Evolutionary conservation across 306 rosid genomes (phyloP).

Genomic region (Elaeagnus macrophylla): DNA sequence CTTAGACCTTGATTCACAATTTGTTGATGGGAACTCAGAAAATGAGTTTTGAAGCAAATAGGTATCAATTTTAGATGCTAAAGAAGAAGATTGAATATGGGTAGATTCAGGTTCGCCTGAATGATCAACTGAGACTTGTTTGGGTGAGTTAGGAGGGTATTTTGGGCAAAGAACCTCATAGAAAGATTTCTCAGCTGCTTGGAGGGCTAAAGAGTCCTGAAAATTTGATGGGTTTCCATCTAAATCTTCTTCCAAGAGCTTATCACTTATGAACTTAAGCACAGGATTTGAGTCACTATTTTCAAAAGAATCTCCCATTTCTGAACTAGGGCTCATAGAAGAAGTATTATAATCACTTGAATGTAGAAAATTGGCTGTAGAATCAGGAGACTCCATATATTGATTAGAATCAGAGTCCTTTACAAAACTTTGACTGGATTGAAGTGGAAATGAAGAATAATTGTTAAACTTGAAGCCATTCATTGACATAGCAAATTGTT

Average conservation of each 20-base stretch:
- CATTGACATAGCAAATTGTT: too few species aligned
- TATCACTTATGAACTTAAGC: slow-evolving; percentile 24
- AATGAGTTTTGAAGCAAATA: slow-evolving; percentile 19
- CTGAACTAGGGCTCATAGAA: slow-evolving; percentile 22
- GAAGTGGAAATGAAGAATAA: too few species aligned
- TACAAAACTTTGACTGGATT: not conserved
- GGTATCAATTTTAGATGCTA: slow-evolving; percentile 15
- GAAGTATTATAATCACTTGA: slow-evolving; percentile 12
- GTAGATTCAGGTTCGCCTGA: slow-evolving; percentile 5
- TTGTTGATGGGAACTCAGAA: slow-evolving; percentile 12
- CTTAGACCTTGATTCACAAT: slow-evolving; percentile 15
- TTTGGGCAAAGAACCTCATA: slow-evolving; percentile 20
- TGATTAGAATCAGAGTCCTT: not conserved
- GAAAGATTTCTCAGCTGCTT: slow-evolving; percentile 26
- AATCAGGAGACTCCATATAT: not conserved
- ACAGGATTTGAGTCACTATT: slow-evolving; percentile 6
- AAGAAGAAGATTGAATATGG: slow-evolving; percentile 13
- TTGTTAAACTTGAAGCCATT: too few species aligned
- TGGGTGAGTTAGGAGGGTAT: slow-evolving; percentile 12
- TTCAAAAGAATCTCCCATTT: slow-evolving; percentile 19
- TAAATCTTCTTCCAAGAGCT: slow-evolving; percentile 27
- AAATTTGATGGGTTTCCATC: slow-evolving; percentile 15
- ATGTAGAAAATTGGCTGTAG: slow-evolving; percentile 15
- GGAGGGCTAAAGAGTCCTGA: slow-evolving; percentile 25
- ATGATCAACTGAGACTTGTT: slow-evolving; percentile 11